phyloP scores from a whole-genome alignment of 768 basidiomycete genomes.

The Lanmaoa rubissima region DNA sequence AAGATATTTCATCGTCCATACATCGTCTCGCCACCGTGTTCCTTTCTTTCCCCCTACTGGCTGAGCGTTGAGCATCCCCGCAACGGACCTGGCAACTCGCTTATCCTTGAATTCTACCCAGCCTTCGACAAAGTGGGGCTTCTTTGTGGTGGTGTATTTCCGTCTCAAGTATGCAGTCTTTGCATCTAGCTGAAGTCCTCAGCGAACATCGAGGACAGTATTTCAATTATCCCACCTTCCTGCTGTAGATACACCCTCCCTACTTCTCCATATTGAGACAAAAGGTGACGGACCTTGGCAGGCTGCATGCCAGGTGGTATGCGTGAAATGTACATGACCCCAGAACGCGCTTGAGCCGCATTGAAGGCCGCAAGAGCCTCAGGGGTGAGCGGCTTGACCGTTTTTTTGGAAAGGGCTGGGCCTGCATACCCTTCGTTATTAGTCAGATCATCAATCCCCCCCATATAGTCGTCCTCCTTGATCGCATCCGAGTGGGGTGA shows the following conservation, averaged over 20 bases:
- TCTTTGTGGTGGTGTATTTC: conserved; percentile 81
- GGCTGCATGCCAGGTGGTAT: conserved; percentile 99
- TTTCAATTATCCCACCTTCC: conserved; percentile 59
- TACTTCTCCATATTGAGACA: conserved; percentile 86
- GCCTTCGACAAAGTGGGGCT: conserved; percentile 89
- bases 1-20: conserved; percentile 99
- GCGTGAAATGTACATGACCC: conserved; percentile 91
- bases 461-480: conserved; percentile 28
- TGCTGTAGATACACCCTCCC: conserved; percentile 91
- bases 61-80: conserved; percentile 94
- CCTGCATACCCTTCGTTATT: conserved; percentile 58
- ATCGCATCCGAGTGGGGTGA: conserved; percentile 6
- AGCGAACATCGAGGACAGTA: not conserved
- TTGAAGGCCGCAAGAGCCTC: conserved; percentile 77
- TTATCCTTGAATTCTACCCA: conserved; percentile 99
- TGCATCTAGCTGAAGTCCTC: conserved; percentile 49
- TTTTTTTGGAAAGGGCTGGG: conserved; percentile 39
- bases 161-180: conserved; percentile 83
- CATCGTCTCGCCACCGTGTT: conserved; percentile 89
- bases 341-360: conserved; percentile 70
- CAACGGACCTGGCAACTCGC: conserved; percentile 82
- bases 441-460: conserved; percentile 38
- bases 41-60: conserved; percentile 94
- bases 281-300: conserved; percentile 89
- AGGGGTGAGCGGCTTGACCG: conserved; percentile 69